These are phyloP conservation scores for Aspergillus panamensis DNA, from an alignment of 495 filamentous ascomycete genomes.

Conservation along the genomic window DNA sequence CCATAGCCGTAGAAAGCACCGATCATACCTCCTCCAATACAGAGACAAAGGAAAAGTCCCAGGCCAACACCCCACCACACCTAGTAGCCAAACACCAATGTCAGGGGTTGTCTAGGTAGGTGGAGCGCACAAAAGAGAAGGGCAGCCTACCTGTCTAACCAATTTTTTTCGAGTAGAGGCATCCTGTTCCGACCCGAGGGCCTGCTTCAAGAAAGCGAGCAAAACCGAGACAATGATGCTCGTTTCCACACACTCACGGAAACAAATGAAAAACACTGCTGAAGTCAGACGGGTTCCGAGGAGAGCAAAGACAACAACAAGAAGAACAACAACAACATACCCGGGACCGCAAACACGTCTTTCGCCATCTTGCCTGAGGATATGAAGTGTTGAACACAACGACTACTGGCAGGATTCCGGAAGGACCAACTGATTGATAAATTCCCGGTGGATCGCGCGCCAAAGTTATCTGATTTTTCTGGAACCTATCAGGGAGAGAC, in stretches of 20 bases:
- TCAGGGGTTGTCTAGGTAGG: background rate
- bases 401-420: background rate
- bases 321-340: constrained; percentile 57
- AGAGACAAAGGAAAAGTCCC: constrained; percentile 64
- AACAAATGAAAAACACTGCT: constrained; percentile 82
- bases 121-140: background rate
- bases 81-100: constrained; percentile 31
- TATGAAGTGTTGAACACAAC: constrained; percentile 7
- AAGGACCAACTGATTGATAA: background rate
- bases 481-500: background rate
- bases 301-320: too few relatives aligned
- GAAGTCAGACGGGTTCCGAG: too few relatives aligned
- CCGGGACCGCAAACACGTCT: constrained; percentile 41
- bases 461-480: constrained; percentile 4
- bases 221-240: constrained; percentile 79
- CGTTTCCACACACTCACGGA: constrained; percentile 78
- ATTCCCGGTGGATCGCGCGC: background rate
- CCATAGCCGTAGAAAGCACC: constrained; percentile 75
- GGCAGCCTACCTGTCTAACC: constrained; percentile 57
- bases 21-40: constrained; percentile 69
- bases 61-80: constrained; percentile 66
- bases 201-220: constrained; percentile 76
- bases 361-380: constrained; percentile 21
- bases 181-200: constrained; percentile 59
- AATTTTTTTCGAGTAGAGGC: constrained; percentile 59